Percentiles rank a stretch among this genome's conserved stretches.
These are phyloP conservation scores for Blastomyces parvus DNA, from an alignment of 2,329 filamentous ascomycete species.

Conservation along the genomic window DNA sequence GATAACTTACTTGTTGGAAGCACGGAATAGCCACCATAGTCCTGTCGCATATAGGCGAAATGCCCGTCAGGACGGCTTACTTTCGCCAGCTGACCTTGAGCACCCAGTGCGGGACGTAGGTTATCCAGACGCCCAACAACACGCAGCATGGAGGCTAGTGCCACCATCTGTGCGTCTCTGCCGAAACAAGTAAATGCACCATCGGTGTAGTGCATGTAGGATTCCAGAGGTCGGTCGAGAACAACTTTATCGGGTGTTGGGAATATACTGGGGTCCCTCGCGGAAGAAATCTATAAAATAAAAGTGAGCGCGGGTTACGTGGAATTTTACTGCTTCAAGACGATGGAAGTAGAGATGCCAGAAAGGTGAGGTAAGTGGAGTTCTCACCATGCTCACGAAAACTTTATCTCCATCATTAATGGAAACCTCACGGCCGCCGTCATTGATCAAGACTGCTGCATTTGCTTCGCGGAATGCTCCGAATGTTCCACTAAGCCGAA, in stretches of 20 bases:
- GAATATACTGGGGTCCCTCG: slow-evolving; percentile 33
- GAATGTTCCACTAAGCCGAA: slow-evolving; percentile 43
- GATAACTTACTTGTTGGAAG: slow-evolving; percentile 39
- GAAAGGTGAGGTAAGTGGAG: not conserved
- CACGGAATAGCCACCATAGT: slow-evolving; percentile 41
- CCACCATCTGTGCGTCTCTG: slow-evolving; percentile 34
- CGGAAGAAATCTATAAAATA: slow-evolving; percentile 23
- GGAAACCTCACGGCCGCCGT: slow-evolving; percentile 32
- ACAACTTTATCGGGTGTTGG: slow-evolving; percentile 35
- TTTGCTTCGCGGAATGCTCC: slow-evolving; percentile 42
- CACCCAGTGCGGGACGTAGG: slow-evolving; percentile 39
- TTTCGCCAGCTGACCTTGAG: slow-evolving; percentile 40
- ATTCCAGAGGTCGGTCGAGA: slow-evolving; percentile 32
- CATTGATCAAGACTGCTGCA: slow-evolving; percentile 27
- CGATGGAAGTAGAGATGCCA: slow-evolving; percentile 47
- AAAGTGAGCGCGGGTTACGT: slow-evolving; percentile 50
- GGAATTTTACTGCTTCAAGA: slow-evolving; percentile 41
- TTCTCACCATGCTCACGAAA: slow-evolving; percentile 48
- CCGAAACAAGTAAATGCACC: slow-evolving; percentile 42
- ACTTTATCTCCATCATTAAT: slow-evolving; percentile 39
- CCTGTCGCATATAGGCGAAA: slow-evolving; percentile 44
- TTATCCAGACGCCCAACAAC: slow-evolving; percentile 37
- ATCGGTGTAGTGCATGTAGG: slow-evolving; percentile 39
- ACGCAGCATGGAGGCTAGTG: slow-evolving; percentile 36
- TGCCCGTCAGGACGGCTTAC: slow-evolving; percentile 39